Base-by-base conservation (phyloP, 148 eudicot genomes). In the Camellia japonica region DNA sequence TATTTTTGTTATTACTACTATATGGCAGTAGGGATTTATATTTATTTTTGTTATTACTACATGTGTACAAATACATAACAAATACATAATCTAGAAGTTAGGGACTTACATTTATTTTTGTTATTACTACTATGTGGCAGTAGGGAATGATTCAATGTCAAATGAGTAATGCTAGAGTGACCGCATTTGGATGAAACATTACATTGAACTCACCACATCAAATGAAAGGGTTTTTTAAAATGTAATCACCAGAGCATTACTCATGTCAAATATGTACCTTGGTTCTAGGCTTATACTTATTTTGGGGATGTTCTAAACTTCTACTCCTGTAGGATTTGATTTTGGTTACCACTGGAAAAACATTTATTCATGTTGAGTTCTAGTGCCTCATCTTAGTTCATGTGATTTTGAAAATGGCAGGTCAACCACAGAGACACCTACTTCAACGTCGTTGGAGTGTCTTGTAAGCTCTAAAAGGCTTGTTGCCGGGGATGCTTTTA, bases 371-470 rank as follows among this genome's bases (percentile, higher is more conserved):
- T 30, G 7, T 43, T 10, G 16, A 63, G 43, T 43, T 41, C 38
- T 30, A 18, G 51, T n/a, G 38, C 38, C 15, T 12, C 41, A 10
- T 47, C 64, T 76, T 66, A 20, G 6, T 19, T 68, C 5, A 44
- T 46, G 1, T 74, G 8, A 46, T 76, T 14, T 77, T 74, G 68
- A 51, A 13, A 80, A 43, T 83, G 75, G 67, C 91, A 97, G 99
- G 99, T 74, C 99, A 97, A 81, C 99, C 99, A 15, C 85, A 98
- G 86, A 86, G 99, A 87, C 99, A 97, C 85, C 80, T 97, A 80
- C 99, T 94, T 74, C 98, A 94, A 77, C 92, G 98, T 85, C 98
- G 99, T n/a, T 97, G 99, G 99, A 97, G 99, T 82, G 99, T 94
- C 80, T 97, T 91, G 99, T 97, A 84, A 97, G 99, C 87, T 90